phyloP scores from a whole-genome alignment of 257 asterid genomes.

The Jasminum sambac region DNA sequence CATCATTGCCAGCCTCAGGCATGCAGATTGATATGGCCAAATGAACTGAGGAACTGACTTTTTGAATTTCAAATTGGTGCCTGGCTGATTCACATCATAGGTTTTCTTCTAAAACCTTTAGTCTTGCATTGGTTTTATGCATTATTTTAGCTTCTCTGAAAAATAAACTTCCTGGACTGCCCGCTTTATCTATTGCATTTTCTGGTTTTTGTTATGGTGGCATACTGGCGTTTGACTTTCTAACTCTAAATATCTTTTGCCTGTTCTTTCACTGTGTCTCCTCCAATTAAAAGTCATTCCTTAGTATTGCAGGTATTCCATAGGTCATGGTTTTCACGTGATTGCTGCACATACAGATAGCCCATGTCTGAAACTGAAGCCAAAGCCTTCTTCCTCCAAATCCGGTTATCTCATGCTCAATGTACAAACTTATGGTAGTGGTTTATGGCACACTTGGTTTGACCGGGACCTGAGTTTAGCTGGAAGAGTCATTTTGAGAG shows the following conservation, averaged over 20 bases:
- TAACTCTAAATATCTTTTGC: background rate
- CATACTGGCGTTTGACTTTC: constrained; percentile 4
- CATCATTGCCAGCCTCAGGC: constrained; percentile 12
- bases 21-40: constrained; percentile 16
- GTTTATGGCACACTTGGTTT: constrained; percentile 99
- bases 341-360: constrained; percentile 99
- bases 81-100: background rate
- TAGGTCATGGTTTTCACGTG: constrained; percentile 84
- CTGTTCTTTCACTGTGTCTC: constrained; percentile 1
- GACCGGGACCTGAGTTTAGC: constrained; percentile 95
- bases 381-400: constrained; percentile 80
- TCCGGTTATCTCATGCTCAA: constrained; percentile 93
- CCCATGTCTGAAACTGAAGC: constrained; percentile 97
- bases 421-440: constrained; percentile 95
- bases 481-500: constrained; percentile 87
- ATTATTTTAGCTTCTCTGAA: constrained; percentile 7
- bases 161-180: constrained; percentile 5
- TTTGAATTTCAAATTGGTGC: background rate
- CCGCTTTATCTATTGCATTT: constrained; percentile 1
- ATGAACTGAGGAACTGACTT: constrained; percentile 12
- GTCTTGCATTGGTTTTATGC: background rate
- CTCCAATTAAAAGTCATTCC: constrained; percentile 27
- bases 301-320: constrained; percentile 78
- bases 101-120: background rate
- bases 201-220: constrained; percentile 7